These are phyloP conservation scores for Ceratocystis cacaofunesta DNA, from an alignment of 2,329 filamentous ascomycete species.

Conservation along the genomic window DNA sequence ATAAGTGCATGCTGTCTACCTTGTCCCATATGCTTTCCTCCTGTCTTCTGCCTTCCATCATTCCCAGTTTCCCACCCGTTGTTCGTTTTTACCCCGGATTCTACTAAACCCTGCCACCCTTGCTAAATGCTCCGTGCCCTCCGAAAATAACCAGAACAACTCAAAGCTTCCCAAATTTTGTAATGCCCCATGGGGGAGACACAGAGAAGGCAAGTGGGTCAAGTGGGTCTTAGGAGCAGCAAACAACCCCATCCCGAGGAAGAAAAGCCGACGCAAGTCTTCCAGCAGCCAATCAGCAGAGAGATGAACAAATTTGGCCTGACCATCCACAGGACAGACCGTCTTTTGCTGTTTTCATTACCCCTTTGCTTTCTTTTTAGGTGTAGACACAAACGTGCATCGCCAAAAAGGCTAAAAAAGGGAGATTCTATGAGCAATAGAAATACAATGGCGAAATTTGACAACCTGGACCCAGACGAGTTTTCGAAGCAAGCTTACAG, in stretches of 20 bases:
- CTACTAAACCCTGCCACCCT: background rate
- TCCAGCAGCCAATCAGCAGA: background rate
- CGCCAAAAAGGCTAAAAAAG: background rate
- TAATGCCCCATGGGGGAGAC: background rate
- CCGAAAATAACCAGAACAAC: background rate
- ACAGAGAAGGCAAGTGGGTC: background rate
- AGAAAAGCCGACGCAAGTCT: background rate
- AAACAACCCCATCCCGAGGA: background rate
- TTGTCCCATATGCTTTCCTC: background rate
- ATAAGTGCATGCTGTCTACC: background rate
- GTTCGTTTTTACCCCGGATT: slow-evolving; percentile 1
- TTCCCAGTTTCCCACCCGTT: background rate
- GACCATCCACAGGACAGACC: background rate
- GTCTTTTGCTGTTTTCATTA: background rate
- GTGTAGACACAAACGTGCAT: background rate
- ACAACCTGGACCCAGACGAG: background rate
- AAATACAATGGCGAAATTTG: background rate
- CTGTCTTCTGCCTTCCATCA: background rate
- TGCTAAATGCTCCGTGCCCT: slow-evolving; percentile 4
- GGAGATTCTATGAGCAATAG: background rate
- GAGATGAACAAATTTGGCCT: background rate
- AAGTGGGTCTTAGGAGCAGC: background rate
- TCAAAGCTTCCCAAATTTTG: slow-evolving; percentile 1
- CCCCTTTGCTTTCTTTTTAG: background rate
- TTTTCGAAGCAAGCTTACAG: background rate